phyloP scores from a whole-genome alignment of 1,284 basidiomycete genomes.

The Gomphus bonarii region DNA sequence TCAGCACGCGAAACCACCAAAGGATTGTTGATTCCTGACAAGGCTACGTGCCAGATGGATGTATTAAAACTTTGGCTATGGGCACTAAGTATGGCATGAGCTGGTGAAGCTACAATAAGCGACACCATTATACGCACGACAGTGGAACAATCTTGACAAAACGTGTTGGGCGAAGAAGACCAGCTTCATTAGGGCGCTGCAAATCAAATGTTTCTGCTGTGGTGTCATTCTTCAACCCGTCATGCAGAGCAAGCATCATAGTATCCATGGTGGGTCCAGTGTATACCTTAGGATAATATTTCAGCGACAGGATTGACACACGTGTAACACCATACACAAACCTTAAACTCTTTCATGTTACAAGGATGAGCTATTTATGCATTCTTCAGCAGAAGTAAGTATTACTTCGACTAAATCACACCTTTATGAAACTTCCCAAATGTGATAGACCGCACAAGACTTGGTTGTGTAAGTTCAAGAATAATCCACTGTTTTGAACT shows the following conservation, averaged over 20 bases:
- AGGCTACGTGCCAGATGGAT: constrained; percentile 63
- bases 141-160: constrained; percentile 67
- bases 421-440: constrained; percentile 68
- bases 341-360: constrained; percentile 72
- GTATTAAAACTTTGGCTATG: constrained; percentile 63
- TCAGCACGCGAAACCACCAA: constrained; percentile 43
- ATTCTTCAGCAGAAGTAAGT: neutral
- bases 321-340: neutral
- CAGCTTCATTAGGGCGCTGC: constrained; percentile 40
- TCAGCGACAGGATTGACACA: neutral
- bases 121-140: constrained; percentile 36
- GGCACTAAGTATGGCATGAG: constrained; percentile 29
- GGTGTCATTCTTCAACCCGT: constrained; percentile 53
- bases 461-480: constrained; percentile 45
- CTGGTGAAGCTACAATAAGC: neutral
- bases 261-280: constrained; percentile 52
- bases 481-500: constrained; percentile 59
- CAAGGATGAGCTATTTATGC: constrained; percentile 56
- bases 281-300: constrained; percentile 26
- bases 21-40: constrained; percentile 48
- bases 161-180: constrained; percentile 48
- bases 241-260: constrained; percentile 53
- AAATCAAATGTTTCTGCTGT: constrained; percentile 53
- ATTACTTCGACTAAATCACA: constrained; percentile 22
- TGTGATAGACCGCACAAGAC: constrained; percentile 58